These are phyloP conservation scores for Primulina eburnea DNA, from an alignment of 257 asterid species.

Conservation along the genomic window DNA sequence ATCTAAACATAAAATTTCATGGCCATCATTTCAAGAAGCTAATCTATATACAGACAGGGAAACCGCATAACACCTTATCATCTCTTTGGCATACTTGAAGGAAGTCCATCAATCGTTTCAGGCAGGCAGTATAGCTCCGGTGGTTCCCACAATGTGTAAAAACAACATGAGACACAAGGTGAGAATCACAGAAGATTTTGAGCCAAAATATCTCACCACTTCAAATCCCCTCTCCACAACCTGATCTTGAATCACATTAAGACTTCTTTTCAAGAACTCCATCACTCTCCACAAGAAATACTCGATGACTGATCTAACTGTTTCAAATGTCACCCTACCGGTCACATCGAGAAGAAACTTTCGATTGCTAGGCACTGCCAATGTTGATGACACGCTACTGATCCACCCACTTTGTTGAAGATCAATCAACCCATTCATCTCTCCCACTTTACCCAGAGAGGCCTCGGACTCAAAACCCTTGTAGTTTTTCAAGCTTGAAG, in stretches of 20 bases:
- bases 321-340: slow-evolving; percentile 87
- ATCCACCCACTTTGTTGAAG: slow-evolving; percentile 65
- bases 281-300: slow-evolving; percentile 56
- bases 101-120: slow-evolving; percentile 23
- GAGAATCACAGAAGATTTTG: slow-evolving; percentile 73
- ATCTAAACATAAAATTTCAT: not conserved
- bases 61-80: not conserved
- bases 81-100: slow-evolving; percentile 10
- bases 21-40: not conserved
- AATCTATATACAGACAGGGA: not conserved
- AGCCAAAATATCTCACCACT: slow-evolving; percentile 69
- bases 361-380: slow-evolving; percentile 82
- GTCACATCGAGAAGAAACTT: slow-evolving; percentile 84
- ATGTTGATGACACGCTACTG: slow-evolving; percentile 64
- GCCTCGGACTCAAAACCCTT: slow-evolving; percentile 34
- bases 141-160: slow-evolving; percentile 58
- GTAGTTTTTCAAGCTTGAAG: slow-evolving; percentile 22
- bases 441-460: slow-evolving; percentile 27
- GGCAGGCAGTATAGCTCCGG: slow-evolving; percentile 60
- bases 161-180: slow-evolving; percentile 68
- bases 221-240: slow-evolving; percentile 69
- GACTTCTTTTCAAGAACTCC: slow-evolving; percentile 57
- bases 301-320: slow-evolving; percentile 69
- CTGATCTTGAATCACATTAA: slow-evolving; percentile 60
- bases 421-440: slow-evolving; percentile 28